phyloP scores from a whole-genome alignment of 306 rosid species.

The Acacia confusa region DNA sequence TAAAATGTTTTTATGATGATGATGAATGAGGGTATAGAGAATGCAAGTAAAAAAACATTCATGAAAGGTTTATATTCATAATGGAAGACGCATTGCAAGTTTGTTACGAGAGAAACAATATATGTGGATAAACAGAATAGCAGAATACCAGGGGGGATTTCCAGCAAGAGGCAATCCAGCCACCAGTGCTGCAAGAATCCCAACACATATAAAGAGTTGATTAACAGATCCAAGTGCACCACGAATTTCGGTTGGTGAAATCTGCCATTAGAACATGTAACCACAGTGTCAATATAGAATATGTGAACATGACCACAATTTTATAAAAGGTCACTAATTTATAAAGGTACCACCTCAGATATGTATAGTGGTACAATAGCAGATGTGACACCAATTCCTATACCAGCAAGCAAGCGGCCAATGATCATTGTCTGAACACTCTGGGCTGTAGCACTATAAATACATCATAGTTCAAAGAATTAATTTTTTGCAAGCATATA shows the following conservation, averaged over 20 bases:
- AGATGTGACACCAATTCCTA: conserved; percentile 91
- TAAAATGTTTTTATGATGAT: background rate
- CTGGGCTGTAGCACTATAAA: conserved; percentile 81
- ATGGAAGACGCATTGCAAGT: conserved; percentile 13
- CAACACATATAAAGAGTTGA: conserved; percentile 86
- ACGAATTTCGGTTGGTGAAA: conserved; percentile 93
- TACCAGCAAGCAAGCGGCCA: conserved; percentile 87
- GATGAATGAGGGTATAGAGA: background rate
- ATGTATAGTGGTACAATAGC: conserved; percentile 94
- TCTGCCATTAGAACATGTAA: conserved; percentile 49
- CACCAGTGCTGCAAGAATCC: conserved; percentile 83
- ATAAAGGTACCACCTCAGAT: conserved; percentile 70
- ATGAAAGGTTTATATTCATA: background rate
- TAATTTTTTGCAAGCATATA: conserved; percentile 5
- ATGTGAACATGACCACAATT: background rate
- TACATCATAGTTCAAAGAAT: conserved; percentile 18
- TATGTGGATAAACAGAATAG: conserved; percentile 20
- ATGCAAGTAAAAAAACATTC: background rate
- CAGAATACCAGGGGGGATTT: conserved; percentile 74
- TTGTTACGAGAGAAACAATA: conserved; percentile 8
- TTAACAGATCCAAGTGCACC: conserved; percentile 94
- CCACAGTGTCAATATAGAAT: conserved; percentile 5
- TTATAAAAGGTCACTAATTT: background rate
- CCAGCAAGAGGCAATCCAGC: conserved; percentile 90
- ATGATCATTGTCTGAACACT: conserved; percentile 83